These are phyloP conservation scores for Perkinsela sp. DNA, from an alignment of 208 protist genomes.

Conservation along the genomic window DNA sequence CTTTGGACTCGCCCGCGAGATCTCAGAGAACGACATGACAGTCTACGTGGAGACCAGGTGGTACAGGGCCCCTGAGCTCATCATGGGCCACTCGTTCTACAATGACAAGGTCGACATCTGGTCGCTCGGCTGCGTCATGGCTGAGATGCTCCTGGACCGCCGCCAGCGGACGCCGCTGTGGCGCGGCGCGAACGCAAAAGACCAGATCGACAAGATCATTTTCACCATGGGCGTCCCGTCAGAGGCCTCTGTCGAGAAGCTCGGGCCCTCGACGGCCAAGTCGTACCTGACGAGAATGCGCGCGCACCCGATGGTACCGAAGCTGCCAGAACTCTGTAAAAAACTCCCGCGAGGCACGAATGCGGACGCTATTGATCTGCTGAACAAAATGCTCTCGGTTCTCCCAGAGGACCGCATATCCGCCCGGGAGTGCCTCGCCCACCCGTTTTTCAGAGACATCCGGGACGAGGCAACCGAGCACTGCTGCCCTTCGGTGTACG, in stretches of 20 bases:
- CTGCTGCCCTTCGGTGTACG: neutral
- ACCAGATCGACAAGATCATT: slow-evolving; percentile 11
- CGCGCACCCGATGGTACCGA: neutral
- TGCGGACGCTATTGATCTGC: neutral
- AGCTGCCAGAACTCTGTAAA: neutral
- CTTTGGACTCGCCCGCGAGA: slow-evolving; percentile 47
- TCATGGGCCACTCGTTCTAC: slow-evolving; percentile 67
- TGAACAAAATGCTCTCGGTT: slow-evolving; percentile 3
- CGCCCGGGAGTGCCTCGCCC: neutral
- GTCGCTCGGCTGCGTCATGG: slow-evolving; percentile 78
- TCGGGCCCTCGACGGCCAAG: neutral
- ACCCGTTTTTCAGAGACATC: slow-evolving; percentile 2
- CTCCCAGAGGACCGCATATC: neutral
- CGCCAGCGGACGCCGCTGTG: slow-evolving; percentile 4
- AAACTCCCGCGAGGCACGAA: neutral
- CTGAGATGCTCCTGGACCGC: slow-evolving; percentile 66
- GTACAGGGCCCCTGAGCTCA: slow-evolving; percentile 93
- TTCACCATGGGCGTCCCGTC: slow-evolving; percentile 4
- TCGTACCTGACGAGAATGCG: neutral
- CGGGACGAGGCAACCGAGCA: neutral
- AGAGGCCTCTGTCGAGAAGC: neutral
- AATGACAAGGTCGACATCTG: slow-evolving; percentile 76
- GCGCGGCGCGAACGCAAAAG: slow-evolving; percentile 7
- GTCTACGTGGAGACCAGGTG: slow-evolving; percentile 84
- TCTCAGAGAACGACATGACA: slow-evolving; percentile 40